Conservation (phyloP, 2,329 filamentous ascomycete genomes). For the Fusarium pilosicola region DNA sequence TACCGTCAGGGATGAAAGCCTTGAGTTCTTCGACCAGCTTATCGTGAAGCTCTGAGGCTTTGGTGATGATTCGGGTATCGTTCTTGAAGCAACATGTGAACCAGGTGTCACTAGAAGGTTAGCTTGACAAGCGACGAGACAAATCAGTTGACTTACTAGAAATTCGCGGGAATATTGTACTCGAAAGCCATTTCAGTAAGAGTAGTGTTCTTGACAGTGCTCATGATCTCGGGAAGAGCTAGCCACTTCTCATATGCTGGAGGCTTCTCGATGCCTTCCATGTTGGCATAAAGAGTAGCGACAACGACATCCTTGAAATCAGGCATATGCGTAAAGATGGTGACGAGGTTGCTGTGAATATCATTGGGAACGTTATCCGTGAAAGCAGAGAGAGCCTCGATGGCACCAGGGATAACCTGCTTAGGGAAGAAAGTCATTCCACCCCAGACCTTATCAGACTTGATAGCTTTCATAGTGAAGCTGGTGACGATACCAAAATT, state of each 20-base stretch:
- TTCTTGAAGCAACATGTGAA: slow-evolving; percentile 32
- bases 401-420: slow-evolving; percentile 14
- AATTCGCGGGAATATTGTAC: slow-evolving; percentile 29
- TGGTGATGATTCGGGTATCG: slow-evolving; percentile 17
- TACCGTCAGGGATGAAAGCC: slow-evolving; percentile 14
- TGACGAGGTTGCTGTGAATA: slow-evolving; percentile 18
- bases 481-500: slow-evolving; percentile 54
- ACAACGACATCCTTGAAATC: slow-evolving; percentile 23
- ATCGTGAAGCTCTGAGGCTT: slow-evolving; percentile 22
- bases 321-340: slow-evolving; percentile 19
- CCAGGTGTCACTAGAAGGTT: slow-evolving; percentile 13
- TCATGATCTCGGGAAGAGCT: slow-evolving; percentile 29
- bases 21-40: slow-evolving; percentile 25
- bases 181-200: slow-evolving; percentile 28
- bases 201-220: slow-evolving; percentile 26
- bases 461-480: slow-evolving; percentile 44
- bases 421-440: slow-evolving; percentile 32
- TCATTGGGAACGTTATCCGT: slow-evolving; percentile 25
- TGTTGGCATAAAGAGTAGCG: slow-evolving; percentile 21
- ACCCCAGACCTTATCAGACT: slow-evolving; percentile 21
- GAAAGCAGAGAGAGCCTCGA: slow-evolving; percentile 5
- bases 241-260: slow-evolving; percentile 28
- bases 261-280: slow-evolving; percentile 21
- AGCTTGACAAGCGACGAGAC: background rate
- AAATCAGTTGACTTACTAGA: slow-evolving; percentile 5